A percentile compares a stretch with the other conserved stretches of the same genome.
Evolutionary conservation across 1,284 basidiomycete species (phyloP).

Genomic region (Cutaneotrichosporon sp.): DNA sequence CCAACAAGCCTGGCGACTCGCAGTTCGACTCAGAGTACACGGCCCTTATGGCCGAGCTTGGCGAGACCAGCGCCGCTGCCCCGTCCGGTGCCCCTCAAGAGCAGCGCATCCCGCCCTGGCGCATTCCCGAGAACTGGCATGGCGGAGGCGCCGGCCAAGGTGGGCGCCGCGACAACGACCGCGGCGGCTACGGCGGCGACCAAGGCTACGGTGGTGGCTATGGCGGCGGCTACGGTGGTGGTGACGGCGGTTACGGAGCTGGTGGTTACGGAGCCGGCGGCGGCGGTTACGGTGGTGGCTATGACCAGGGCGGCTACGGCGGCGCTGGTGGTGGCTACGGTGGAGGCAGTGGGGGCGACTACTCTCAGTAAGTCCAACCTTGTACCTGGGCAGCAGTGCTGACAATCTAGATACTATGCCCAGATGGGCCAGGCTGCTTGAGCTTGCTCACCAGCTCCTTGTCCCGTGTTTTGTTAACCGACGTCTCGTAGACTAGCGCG

Average conservation of each 20-base stretch:
- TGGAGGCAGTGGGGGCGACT: conserved; percentile 4
- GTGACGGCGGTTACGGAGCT: conserved; percentile 7
- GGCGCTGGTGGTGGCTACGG: conserved; percentile 11
- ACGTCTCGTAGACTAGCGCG: neutral
- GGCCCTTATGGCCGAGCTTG: conserved; percentile 94
- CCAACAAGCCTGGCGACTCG: conserved; percentile 38
- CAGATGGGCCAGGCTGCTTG: conserved; percentile 8
- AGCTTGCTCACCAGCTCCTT: neutral
- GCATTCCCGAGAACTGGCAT: conserved; percentile 51
- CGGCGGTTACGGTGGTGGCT: conserved; percentile 12
- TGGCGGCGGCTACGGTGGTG: conserved; percentile 12
- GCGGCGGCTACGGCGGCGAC: conserved; percentile 18
- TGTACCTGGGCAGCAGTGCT: neutral
- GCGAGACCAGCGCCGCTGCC: conserved; percentile 61
- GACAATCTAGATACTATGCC: conserved; percentile 5
- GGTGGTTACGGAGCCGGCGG: conserved; percentile 11
- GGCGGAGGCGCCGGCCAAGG: conserved; percentile 28
- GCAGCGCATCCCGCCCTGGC: conserved; percentile 51
- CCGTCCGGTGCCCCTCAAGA: conserved; percentile 43
- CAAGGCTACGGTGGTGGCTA: conserved; percentile 13
- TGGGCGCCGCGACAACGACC: too few species aligned
- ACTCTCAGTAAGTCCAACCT: conserved; percentile 1
- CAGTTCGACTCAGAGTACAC: conserved; percentile 95
- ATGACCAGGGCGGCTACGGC: conserved; percentile 9
- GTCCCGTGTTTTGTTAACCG: neutral